phyloP scores from a whole-genome alignment of 371 early-diverging fungal genomes.

The Rhizopus sp. region DNA sequence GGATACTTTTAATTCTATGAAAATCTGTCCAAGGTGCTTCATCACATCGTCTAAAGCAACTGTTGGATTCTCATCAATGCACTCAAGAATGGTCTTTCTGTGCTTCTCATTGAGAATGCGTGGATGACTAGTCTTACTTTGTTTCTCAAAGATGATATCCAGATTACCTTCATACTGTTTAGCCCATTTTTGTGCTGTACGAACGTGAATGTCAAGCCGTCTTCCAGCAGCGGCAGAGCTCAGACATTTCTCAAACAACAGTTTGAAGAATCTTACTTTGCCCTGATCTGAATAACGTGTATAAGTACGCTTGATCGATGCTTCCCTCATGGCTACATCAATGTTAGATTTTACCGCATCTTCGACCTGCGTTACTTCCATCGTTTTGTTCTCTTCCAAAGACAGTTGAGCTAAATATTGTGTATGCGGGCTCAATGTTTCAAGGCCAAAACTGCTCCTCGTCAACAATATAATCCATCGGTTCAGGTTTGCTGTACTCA shows the following conservation, averaged over 20 bases:
- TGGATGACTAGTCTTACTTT: conserved; percentile 3
- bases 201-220: too few relatives aligned
- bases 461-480: conserved; percentile 8
- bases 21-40: too few relatives aligned
- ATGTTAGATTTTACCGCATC: background rate
- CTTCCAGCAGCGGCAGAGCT: too few relatives aligned
- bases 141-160: conserved; percentile 16
- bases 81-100: too few relatives aligned
- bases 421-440: too few relatives aligned
- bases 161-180: conserved; percentile 16
- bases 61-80: too few relatives aligned
- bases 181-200: conserved; percentile 3
- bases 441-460: too few relatives aligned
- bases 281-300: conserved; percentile 10
- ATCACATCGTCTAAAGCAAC: too few relatives aligned
- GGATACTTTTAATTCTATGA: too few relatives aligned
- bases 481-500: conserved; percentile 11
- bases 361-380: conserved; percentile 5
- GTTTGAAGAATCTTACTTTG: conserved; percentile 4
- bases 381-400: background rate
- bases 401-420: background rate
- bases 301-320: conserved; percentile 10
- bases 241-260: too few relatives aligned
- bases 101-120: too few relatives aligned
- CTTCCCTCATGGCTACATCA: conserved; percentile 7